A percentile compares a stretch with the other conserved stretches of the same genome.
Evolutionary conservation across 495 filamentous ascomycete genomes (phyloP).

Genomic region (Xylaria bambusicola): DNA sequence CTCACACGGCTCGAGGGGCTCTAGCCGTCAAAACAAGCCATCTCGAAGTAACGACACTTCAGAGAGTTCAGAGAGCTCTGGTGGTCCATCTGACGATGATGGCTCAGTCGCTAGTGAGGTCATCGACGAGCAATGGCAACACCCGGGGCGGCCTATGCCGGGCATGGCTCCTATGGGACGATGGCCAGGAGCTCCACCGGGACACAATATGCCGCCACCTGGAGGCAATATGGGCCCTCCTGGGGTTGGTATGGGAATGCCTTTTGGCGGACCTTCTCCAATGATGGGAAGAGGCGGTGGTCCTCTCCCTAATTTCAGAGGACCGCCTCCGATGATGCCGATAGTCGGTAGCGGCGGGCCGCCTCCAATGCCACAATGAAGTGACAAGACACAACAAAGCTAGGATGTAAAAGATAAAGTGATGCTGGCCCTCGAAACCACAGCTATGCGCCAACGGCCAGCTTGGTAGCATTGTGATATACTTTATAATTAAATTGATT

Average conservation of each 20-base stretch:
- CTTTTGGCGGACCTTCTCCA: conserved; percentile 14
- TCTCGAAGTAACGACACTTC: background rate
- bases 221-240: background rate
- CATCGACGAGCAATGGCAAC: conserved; percentile 3
- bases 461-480: background rate
- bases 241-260: conserved; percentile 12
- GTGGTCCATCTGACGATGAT: conserved; percentile 4
- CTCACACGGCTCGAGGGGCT: conserved; percentile 6
- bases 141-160: conserved; percentile 10
- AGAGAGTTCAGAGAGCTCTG: background rate
- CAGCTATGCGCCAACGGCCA: background rate
- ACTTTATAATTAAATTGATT: conserved; percentile 3
- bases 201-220: background rate
- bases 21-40: background rate
- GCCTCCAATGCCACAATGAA: background rate
- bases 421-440: background rate
- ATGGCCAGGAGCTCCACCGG: conserved; percentile 1
- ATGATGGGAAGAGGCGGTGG: conserved; percentile 18
- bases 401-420: background rate
- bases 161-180: conserved; percentile 8
- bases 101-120: conserved; percentile 4
- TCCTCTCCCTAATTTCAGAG: conserved; percentile 12
- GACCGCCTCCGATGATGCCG: conserved; percentile 1
- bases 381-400: background rate
- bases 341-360: background rate